phyloP scores from a whole-genome alignment of 2,329 filamentous ascomycete species.

The Onygena corvina region DNA sequence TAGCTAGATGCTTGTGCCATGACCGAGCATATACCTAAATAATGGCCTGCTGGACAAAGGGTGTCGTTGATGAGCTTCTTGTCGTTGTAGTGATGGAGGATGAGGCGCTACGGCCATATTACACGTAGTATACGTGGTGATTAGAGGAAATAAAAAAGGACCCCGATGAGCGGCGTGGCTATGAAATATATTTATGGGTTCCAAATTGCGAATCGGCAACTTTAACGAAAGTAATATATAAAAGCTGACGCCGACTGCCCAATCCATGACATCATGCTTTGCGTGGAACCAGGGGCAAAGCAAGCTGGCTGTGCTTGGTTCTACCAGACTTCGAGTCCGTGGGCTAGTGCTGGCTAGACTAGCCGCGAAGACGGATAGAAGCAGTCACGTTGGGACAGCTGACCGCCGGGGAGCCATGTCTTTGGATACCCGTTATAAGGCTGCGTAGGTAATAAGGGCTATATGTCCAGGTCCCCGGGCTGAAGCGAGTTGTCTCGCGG shows the following conservation, averaged over 20 bases:
- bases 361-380: background rate
- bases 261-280: background rate
- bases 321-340: background rate
- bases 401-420: background rate
- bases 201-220: background rate
- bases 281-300: background rate
- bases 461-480: too few relatives aligned
- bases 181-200: background rate
- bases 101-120: background rate
- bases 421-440: background rate
- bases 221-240: background rate
- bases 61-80: background rate
- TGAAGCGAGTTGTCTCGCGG: too few relatives aligned
- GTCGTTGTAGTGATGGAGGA: background rate
- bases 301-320: background rate
- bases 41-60: background rate
- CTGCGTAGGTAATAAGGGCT: background rate
- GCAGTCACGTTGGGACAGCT: background rate
- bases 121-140: too few relatives aligned
- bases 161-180: background rate
- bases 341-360: background rate
- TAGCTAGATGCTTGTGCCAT: background rate
- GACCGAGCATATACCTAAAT: background rate
- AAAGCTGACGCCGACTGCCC: background rate
- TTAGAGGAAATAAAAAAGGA: background rate